Conservation (phyloP, 2,329 filamentous ascomycete genomes). For the Botrytis elliptica region DNA sequence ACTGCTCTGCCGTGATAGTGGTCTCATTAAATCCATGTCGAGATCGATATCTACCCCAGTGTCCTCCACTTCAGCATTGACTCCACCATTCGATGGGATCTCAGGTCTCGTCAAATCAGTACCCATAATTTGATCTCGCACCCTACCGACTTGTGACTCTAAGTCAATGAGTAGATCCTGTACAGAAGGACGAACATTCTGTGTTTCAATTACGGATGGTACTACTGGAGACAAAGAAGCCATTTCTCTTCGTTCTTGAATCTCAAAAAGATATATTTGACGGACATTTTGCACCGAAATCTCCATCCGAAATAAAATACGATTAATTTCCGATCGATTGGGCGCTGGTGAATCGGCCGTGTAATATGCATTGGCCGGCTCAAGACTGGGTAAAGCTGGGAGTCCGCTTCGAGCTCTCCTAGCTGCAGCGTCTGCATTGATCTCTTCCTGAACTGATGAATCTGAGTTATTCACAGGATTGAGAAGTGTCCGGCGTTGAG, state of each 20-base stretch:
- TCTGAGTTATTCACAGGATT: background rate
- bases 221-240: background rate
- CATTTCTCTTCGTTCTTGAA: background rate
- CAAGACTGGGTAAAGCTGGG: background rate
- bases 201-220: background rate
- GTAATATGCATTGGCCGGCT: background rate
- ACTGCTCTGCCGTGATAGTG: background rate
- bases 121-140: background rate
- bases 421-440: background rate
- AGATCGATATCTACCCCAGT: background rate
- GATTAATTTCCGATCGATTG: background rate
- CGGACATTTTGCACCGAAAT: background rate
- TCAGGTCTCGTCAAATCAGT: background rate
- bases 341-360: fast-evolving
- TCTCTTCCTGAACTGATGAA: background rate
- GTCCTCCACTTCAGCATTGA: background rate
- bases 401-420: background rate
- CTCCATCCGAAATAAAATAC: background rate
- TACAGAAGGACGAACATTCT: background rate
- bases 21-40: background rate
- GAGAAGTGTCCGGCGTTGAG: background rate
- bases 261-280: background rate
- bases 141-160: background rate
- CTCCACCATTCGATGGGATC: background rate
- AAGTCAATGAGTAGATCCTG: background rate